phyloP scores from a whole-genome alignment of 768 basidiomycete genomes.

The Russula ochroleuca region DNA sequence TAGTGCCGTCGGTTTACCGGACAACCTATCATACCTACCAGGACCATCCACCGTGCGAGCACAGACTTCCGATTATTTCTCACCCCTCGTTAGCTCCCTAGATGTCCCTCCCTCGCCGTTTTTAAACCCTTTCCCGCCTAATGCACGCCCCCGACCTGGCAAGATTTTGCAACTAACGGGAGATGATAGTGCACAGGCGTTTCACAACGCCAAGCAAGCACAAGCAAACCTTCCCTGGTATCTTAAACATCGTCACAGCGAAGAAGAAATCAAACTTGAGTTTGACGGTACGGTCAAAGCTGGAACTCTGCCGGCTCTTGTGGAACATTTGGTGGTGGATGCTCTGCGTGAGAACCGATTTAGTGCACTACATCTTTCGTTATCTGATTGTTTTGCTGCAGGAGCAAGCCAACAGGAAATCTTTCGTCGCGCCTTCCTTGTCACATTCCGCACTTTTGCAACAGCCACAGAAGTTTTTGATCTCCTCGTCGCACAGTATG shows the following conservation, averaged over 20 bases:
- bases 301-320: slow-evolving; percentile 67
- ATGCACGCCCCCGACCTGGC: slow-evolving; percentile 29
- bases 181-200: slow-evolving; percentile 43
- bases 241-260: slow-evolving; percentile 50
- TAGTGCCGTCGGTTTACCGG: slow-evolving; percentile 6
- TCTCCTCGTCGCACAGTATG: slow-evolving; percentile 59
- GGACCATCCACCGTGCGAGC: slow-evolving; percentile 22
- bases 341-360: slow-evolving; percentile 48
- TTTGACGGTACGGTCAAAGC: slow-evolving; percentile 60
- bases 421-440: slow-evolving; percentile 66
- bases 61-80: slow-evolving; percentile 11
- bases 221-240: slow-evolving; percentile 50
- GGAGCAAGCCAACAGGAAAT: slow-evolving; percentile 31
- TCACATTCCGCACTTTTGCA: slow-evolving; percentile 79
- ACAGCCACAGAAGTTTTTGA: slow-evolving; percentile 65
- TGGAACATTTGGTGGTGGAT: slow-evolving; percentile 65
- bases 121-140: background rate
- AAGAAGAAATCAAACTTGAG: slow-evolving; percentile 60
- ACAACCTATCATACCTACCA: background rate
- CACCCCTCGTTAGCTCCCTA: background rate
- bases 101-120: background rate
- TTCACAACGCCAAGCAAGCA: slow-evolving; percentile 38
- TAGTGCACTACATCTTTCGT: background rate
- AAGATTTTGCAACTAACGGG: slow-evolving; percentile 42
- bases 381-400: slow-evolving; percentile 5